Evolutionary conservation across 208 protist species (phyloP), one percentile per base, ranked within the genome.

Genomic region (Strigomonas oncopelti): DNA sequence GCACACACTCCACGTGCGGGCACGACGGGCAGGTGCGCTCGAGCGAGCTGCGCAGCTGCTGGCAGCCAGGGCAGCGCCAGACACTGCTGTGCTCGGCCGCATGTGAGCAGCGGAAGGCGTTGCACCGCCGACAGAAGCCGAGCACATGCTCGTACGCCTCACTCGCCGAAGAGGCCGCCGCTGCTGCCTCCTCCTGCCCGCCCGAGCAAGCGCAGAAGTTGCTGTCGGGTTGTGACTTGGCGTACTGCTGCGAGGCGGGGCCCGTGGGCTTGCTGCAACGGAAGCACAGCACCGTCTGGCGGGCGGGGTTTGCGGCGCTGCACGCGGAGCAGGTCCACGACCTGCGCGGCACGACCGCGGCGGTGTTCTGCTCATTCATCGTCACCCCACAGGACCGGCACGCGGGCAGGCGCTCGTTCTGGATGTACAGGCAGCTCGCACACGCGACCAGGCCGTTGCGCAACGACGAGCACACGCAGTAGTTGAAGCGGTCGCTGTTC

Each of bases 401-500:
- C 38, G 64, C 57, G 52, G 45, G 63, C 69, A 69, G 64, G 20
- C 86, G 87, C 77, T 96, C 88, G 48, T 93, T 86, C 67, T 96
- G 91, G 7, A 69, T 80, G 74, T 92, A 85, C 18, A 75, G 69
- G 66, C 91, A 96, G 16, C 58, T 34, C 28, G 53, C 62, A 52
- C 91, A 96, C 24, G 84, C 24, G 27, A 93, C 78, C 56, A 92
- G 80, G 16, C 84, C 77, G 69, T 87, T 85, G 20, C 87, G 87
- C 67, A 96, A 72, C 11, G 84, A 74, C 28, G 91, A 91, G 80
- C 91, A 96, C 60, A 87, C 48, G 68, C 91, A 96, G 78, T 94
- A 96, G 72, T 90, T 94, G 75, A 87, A 93, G 54, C 91, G 81
- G 72, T 93, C 88, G 72, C 86, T 96, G 72, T 96, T 96, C 31